A percentile compares a stretch with the other conserved stretches of the same genome.
phyloP scores from a whole-genome alignment of 352 stramenopile genomes.

The Phytophthora macrochlamydospora region DNA sequence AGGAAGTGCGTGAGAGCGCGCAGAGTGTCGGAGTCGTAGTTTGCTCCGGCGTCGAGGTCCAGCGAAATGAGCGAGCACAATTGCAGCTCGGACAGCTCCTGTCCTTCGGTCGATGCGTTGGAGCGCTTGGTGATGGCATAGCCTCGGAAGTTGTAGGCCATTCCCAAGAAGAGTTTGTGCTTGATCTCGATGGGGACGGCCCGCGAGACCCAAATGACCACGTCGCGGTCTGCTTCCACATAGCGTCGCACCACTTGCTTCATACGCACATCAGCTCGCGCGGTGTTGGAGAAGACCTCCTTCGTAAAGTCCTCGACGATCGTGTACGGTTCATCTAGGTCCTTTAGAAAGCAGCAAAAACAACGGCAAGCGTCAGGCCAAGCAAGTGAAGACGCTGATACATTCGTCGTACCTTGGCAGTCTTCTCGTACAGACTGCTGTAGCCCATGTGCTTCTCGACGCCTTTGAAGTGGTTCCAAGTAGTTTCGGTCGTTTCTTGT shows the following conservation, averaged over 20 bases:
- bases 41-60: conserved; percentile 30
- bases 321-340: conserved; percentile 48
- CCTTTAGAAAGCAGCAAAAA: conserved; percentile 6
- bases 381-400: too few species aligned
- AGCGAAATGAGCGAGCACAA: conserved; percentile 54
- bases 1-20: conserved; percentile 52
- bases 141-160: conserved; percentile 49
- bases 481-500: conserved; percentile 12
- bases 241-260: conserved; percentile 64
- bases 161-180: conserved; percentile 36
- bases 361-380: not conserved
- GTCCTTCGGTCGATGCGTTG: conserved; percentile 17
- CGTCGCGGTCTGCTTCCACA: conserved; percentile 53
- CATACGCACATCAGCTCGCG: conserved; percentile 45
- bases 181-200: conserved; percentile 52
- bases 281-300: conserved; percentile 55
- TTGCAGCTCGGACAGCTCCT: conserved; percentile 47
- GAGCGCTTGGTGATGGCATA: conserved; percentile 59
- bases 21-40: conserved; percentile 27
- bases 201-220: conserved; percentile 62
- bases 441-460: conserved; percentile 29
- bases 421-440: conserved; percentile 33
- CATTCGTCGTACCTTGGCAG: conserved; percentile 16
- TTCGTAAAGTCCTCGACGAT: conserved; percentile 62
- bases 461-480: conserved; percentile 33